These are phyloP conservation scores for Clathrus columnatus DNA, from an alignment of 768 basidiomycete species.

Conservation along the genomic window DNA sequence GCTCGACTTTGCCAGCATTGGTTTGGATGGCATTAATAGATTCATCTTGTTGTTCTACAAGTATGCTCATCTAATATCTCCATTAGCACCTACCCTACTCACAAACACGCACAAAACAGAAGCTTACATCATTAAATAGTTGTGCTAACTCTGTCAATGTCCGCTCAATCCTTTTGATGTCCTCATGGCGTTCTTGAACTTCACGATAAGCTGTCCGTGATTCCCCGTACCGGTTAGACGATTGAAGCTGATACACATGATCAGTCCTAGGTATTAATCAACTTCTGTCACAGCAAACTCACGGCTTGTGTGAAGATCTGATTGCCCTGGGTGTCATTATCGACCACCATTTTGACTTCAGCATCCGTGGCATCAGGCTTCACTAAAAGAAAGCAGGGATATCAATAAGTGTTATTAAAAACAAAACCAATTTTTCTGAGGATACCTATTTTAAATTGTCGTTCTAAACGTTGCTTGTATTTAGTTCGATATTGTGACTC, in stretches of 20 bases:
- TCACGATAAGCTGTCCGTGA: conserved; percentile 76
- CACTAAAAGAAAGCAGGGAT: conserved; percentile 33
- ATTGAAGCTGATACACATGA: conserved; percentile 43
- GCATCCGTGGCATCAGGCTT: conserved; percentile 81
- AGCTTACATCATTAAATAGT: conserved; percentile 70
- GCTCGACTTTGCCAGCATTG: conserved; percentile 55
- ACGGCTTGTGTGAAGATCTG: conserved; percentile 79
- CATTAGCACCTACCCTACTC: not conserved
- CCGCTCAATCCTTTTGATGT: conserved; percentile 75
- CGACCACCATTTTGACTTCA: conserved; percentile 66
- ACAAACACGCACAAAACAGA: not conserved
- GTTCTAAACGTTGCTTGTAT: conserved; percentile 58
- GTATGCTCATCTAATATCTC: conserved; percentile 56
- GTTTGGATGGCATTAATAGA: conserved; percentile 55
- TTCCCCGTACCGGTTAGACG: conserved; percentile 73
- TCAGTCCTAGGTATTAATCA: not conserved
- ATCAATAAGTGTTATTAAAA: not conserved
- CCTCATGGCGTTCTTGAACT: conserved; percentile 82
- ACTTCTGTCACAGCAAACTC: conserved; percentile 7
- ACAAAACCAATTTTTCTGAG: not conserved
- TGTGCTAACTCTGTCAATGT: conserved; percentile 86
- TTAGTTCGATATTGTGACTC: conserved; percentile 62
- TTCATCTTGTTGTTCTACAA: conserved; percentile 77
- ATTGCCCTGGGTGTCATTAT: conserved; percentile 49
- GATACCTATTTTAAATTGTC: conserved; percentile 70